A percentile compares a stretch with the other conserved stretches of the same genome.
Conservation (phyloP, 768 basidiomycete species). For the Russula dissimulans region DNA sequence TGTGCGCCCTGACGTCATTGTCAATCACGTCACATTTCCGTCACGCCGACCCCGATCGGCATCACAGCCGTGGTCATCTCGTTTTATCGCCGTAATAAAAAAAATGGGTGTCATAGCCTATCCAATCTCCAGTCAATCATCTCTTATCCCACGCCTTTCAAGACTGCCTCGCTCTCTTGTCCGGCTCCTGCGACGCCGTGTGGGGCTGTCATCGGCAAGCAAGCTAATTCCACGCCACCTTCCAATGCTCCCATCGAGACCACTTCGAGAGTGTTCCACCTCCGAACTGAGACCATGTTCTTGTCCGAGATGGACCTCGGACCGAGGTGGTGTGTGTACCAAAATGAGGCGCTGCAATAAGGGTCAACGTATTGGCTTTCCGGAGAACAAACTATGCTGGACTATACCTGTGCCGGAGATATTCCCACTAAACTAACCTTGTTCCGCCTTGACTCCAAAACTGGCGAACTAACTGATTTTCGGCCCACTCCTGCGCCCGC, state of each 20-base stretch:
- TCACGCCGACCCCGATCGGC: no score
- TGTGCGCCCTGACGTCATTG: conserved; percentile 14
- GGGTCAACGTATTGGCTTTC: not conserved
- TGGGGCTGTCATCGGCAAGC: conserved; percentile 2
- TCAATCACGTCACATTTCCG: conserved; percentile 10
- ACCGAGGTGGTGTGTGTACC: conserved; percentile 55
- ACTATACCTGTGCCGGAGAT: conserved; percentile 61
- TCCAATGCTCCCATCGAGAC: conserved; percentile 3
- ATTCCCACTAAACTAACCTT: conserved; percentile 55
- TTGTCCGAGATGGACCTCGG: conserved; percentile 23
- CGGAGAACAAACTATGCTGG: not conserved
- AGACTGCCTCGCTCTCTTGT: not conserved
- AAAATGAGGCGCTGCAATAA: conserved; percentile 48
- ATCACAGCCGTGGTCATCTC: not conserved
- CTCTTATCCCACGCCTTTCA: no score
- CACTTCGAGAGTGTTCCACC: not conserved
- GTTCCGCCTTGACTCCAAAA: conserved; percentile 45
- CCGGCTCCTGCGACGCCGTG: not conserved
- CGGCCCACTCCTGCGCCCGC: conserved; percentile 18
- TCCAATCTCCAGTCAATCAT: not conserved
- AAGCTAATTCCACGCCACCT: conserved; percentile 5
- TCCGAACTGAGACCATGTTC: not conserved
- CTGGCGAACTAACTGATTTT: conserved; percentile 30
- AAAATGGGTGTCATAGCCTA: not conserved
- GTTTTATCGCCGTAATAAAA: not conserved